A percentile compares a stretch with the other conserved stretches of the same genome.
These are phyloP conservation scores for Chrysoporthe austroafricana DNA, from an alignment of 2,329 filamentous ascomycete species.

Conservation along the genomic window DNA sequence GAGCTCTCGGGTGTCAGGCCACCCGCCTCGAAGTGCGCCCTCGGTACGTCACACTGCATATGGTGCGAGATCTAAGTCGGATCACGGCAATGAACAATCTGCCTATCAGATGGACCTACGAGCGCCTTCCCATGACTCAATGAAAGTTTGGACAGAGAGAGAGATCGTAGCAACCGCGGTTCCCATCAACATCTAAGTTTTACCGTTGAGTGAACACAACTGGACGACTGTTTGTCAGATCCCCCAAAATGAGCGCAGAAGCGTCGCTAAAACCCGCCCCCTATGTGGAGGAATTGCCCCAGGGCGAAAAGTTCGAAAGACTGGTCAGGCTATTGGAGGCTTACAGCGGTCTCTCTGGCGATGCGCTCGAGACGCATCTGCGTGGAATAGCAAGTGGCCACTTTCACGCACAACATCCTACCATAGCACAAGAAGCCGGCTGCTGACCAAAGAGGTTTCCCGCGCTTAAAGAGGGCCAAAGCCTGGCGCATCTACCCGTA, in stretches of 20 bases:
- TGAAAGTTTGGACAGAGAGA: no score
- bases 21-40: no score
- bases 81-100: no score
- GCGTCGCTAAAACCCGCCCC: background rate
- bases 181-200: background rate
- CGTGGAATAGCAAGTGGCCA: constrained; percentile 2
- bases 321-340: background rate
- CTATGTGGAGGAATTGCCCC: background rate
- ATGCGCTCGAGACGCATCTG: background rate
- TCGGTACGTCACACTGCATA: no score
- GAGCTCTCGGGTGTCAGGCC: no score
- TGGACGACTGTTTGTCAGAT: background rate
- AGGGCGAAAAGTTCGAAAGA: background rate
- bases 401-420: background rate
- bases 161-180: no score
- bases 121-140: no score
- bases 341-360: background rate
- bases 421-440: background rate
- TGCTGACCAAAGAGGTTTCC: background rate
- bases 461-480: constrained; percentile 37
- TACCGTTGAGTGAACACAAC: background rate
- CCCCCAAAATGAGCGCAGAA: background rate
- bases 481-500: constrained; percentile 44
- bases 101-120: no score
- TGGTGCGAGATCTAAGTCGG: no score